These are phyloP conservation scores for Hypoxylon sp. DNA, from an alignment of 2,329 filamentous ascomycete genomes.

Conservation along the genomic window DNA sequence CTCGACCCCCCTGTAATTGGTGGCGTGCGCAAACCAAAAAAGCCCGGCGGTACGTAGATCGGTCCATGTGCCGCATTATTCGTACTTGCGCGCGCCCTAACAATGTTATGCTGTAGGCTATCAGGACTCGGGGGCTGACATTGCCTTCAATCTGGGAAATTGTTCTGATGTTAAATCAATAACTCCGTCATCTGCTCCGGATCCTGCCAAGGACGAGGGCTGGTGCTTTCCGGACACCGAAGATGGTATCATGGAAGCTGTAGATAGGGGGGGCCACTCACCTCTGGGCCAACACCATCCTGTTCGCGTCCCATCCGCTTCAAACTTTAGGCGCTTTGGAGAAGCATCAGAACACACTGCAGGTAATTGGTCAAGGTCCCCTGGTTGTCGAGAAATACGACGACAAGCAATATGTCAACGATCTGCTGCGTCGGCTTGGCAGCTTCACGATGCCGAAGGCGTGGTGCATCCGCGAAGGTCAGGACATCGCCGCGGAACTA, in stretches of 20 bases:
- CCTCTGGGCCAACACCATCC: slow-evolving; percentile 64
- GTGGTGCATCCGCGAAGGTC: slow-evolving; percentile 43
- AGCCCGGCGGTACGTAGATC: slow-evolving; percentile 16
- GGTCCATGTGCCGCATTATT: background rate
- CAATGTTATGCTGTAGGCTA: slow-evolving; percentile 60
- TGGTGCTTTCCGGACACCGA: slow-evolving; percentile 61
- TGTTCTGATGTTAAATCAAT: slow-evolving; percentile 50
- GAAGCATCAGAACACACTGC: slow-evolving; percentile 48
- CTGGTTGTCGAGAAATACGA: slow-evolving; percentile 61
- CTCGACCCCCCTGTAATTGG: slow-evolving; percentile 15
- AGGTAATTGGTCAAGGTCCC: slow-evolving; percentile 60
- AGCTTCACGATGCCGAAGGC: slow-evolving; percentile 56
- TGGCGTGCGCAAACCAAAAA: slow-evolving; percentile 15
- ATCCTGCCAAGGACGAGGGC: slow-evolving; percentile 48
- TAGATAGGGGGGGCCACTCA: slow-evolving; percentile 57
- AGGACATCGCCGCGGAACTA: slow-evolving; percentile 4
- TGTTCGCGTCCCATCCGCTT: slow-evolving; percentile 61
- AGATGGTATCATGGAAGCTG: slow-evolving; percentile 55
- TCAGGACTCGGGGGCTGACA: slow-evolving; percentile 61
- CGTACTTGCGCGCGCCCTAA: background rate
- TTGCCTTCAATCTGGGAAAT: slow-evolving; percentile 56
- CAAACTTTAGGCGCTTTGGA: slow-evolving; percentile 55
- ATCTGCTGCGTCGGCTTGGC: slow-evolving; percentile 53
- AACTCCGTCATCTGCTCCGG: slow-evolving; percentile 48
- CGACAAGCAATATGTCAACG: slow-evolving; percentile 63